phyloP scores from a whole-genome alignment of 129 eudicot genomes.

The Flaveria sonorensis region DNA sequence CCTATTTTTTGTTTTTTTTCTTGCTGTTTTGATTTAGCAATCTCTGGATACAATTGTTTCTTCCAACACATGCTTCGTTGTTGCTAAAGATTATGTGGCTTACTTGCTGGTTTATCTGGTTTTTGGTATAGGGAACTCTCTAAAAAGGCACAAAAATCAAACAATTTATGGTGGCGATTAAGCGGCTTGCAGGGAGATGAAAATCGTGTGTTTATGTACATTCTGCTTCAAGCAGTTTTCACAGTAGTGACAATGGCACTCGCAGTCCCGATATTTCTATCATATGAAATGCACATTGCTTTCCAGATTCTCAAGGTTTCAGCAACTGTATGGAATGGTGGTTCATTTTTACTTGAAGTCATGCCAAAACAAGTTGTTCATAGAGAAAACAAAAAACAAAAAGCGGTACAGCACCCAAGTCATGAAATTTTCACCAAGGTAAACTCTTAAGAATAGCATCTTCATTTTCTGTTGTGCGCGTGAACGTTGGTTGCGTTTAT shows the following conservation, averaged over 20 bases:
- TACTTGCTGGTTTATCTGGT: neutral
- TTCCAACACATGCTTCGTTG: no score
- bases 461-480: neutral
- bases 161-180: constrained; percentile 75
- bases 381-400: neutral
- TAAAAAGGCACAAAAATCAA: no score
- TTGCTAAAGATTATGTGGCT: neutral
- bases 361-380: constrained; percentile 52
- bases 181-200: constrained; percentile 92
- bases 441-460: neutral
- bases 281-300: constrained; percentile 64
- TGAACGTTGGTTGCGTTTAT: neutral
- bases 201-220: constrained; percentile 83
- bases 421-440: neutral
- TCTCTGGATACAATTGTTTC: no score
- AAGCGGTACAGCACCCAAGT: neutral
- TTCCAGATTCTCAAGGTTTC: constrained; percentile 86
- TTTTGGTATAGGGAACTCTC: constrained; percentile 41
- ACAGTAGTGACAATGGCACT: constrained; percentile 88
- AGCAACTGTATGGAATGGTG: constrained; percentile 87
- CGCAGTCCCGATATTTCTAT: constrained; percentile 85
- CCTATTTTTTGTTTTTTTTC: no score
- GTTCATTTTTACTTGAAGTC: constrained; percentile 81
- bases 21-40: no score
- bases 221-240: constrained; percentile 72